A percentile compares a stretch with the other conserved stretches of the same genome.
phyloP scores from a whole-genome alignment of 2,329 filamentous ascomycete species.

The Exophiala oligosperma region DNA sequence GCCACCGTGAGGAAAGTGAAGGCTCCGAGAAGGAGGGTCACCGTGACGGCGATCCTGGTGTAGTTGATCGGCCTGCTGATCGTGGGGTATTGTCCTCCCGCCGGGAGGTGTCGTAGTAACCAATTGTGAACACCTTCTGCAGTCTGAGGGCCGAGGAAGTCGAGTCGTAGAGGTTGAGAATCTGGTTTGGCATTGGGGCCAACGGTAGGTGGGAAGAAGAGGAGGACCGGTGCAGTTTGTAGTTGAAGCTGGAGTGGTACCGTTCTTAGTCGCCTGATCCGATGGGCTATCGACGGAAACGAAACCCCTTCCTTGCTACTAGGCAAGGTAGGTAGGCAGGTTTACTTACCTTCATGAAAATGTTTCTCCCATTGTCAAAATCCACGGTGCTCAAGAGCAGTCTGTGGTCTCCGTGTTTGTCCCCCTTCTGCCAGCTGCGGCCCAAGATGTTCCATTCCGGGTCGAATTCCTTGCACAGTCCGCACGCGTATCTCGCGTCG shows the following conservation, averaged over 20 bases:
- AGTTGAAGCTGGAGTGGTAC: constrained; percentile 68
- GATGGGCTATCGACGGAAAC: background rate
- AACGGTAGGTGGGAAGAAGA: constrained; percentile 81
- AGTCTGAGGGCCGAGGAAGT: constrained; percentile 75
- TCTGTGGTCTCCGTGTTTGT: constrained; percentile 70
- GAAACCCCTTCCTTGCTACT: too few species aligned
- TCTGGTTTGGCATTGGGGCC: constrained; percentile 75
- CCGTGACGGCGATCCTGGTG: constrained; percentile 66
- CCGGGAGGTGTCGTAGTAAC: constrained; percentile 76
- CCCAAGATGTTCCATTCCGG: constrained; percentile 88
- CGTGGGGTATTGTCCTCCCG: constrained; percentile 63
- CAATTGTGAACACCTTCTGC: constrained; percentile 79
- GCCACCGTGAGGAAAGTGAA: constrained; percentile 69
- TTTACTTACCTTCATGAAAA: constrained; percentile 73
- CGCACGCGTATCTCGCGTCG: constrained; percentile 79
- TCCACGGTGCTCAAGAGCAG: constrained; percentile 83
- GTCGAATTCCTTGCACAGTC: constrained; percentile 86
- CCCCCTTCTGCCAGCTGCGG: constrained; percentile 83
- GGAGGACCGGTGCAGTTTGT: constrained; percentile 87
- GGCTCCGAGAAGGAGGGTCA: constrained; percentile 68
- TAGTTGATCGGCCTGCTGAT: constrained; percentile 87
- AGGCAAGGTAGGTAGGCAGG: too few species aligned
- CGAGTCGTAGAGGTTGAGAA: constrained; percentile 71
- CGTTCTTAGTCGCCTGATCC: background rate
- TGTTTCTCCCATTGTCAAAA: constrained; percentile 78